phyloP scores from a whole-genome alignment of 2,329 filamentous ascomycete species.

The Sporothrix euskadiensis region DNA sequence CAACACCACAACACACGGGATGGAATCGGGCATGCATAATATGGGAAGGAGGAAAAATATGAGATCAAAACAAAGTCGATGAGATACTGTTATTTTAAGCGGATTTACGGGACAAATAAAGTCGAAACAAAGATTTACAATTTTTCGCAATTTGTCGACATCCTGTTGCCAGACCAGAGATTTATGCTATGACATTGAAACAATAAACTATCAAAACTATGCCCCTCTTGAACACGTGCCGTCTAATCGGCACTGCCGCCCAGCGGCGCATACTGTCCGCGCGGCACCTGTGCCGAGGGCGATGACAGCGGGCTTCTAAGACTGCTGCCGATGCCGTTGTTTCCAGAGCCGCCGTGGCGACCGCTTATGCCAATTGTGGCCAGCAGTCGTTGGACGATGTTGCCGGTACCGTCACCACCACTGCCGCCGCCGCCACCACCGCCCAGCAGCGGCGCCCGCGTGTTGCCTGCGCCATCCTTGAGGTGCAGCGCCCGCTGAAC shows the following conservation, averaged over 20 bases:
- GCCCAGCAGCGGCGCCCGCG: slow-evolving; percentile 27
- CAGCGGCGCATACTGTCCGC: slow-evolving; percentile 31
- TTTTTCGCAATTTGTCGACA: not conserved
- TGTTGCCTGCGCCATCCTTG: slow-evolving; percentile 35
- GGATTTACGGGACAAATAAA: not conserved
- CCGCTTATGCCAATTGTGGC: slow-evolving; percentile 1
- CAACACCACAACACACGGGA: not conserved
- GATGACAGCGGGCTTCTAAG: slow-evolving; percentile 22
- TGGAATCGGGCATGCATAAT: not conserved
- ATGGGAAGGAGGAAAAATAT: not conserved
- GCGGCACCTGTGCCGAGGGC: slow-evolving; percentile 18
- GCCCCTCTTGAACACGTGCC: not conserved
- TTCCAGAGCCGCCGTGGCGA: not conserved
- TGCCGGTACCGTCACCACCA: not conserved
- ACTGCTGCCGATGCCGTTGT: not conserved
- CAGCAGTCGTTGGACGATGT: slow-evolving; percentile 22
- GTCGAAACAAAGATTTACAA: not conserved
- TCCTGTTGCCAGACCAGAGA: not conserved
- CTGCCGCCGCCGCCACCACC: not conserved
- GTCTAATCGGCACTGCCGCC: slow-evolving; percentile 17
- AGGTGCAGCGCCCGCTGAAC: slow-evolving; percentile 51
- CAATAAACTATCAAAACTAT: not conserved
- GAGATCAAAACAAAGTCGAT: not conserved
- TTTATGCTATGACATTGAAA: not conserved
- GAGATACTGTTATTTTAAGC: not conserved